Evolutionary conservation across 441 rosid genomes (phyloP).

Genomic region (Geranium incanum): DNA sequence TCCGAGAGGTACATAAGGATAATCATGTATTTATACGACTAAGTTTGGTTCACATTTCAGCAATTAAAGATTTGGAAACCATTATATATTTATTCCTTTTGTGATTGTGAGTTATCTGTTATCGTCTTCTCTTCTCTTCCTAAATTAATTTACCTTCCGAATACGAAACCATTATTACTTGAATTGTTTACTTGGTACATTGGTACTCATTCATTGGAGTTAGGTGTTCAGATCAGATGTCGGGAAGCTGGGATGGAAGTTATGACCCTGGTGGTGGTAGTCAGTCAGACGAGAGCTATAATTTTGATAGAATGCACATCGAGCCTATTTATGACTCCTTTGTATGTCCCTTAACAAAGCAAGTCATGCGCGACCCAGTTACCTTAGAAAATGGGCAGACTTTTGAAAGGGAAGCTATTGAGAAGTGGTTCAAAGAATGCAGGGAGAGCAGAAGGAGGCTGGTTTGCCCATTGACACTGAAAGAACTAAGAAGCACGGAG

Average conservation of each 20-base stretch:
- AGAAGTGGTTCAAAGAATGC: constrained; percentile 82
- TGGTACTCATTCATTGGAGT: not conserved
- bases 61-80: not conserved
- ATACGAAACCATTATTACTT: not conserved
- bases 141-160: not conserved
- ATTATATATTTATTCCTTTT: not conserved
- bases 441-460: constrained; percentile 48
- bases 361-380: constrained; percentile 81
- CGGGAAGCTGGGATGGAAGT: constrained; percentile 61
- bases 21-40: too few relatives aligned
- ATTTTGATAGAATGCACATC: constrained; percentile 49
- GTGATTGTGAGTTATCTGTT: not conserved
- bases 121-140: not conserved
- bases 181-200: not conserved
- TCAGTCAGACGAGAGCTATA: constrained; percentile 73
- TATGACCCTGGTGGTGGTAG: constrained; percentile 40
- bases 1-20: not conserved
- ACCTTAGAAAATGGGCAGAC: constrained; percentile 78
- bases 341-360: constrained; percentile 80
- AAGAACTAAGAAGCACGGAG: constrained; percentile 54
- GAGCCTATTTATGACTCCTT: constrained; percentile 90
- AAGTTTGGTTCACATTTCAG: not conserved
- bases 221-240: constrained; percentile 33
- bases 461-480: constrained; percentile 70
- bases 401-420: constrained; percentile 86